phyloP scores from a whole-genome alignment of 768 basidiomycete species.

The Aureoboletus auriporus region DNA sequence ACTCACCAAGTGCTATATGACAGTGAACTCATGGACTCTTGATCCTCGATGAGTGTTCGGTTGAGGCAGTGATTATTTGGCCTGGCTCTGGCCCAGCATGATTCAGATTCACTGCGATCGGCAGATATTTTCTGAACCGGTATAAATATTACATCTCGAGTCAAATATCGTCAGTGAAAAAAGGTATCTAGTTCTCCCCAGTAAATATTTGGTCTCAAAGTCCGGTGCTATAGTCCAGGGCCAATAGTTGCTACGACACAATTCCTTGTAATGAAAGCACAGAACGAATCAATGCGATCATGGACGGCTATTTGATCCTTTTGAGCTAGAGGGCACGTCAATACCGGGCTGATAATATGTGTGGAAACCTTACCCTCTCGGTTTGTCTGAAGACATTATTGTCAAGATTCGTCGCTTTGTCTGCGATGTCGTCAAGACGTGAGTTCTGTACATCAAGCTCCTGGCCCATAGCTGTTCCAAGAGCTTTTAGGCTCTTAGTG shows the following conservation, averaged over 20 bases:
- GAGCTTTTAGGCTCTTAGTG: slow-evolving; percentile 71
- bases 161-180: no score
- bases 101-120: no score
- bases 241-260: not conserved
- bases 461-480: slow-evolving; percentile 79
- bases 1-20: no score
- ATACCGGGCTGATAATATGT: slow-evolving; percentile 16
- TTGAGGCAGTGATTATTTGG: no score
- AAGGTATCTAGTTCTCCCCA: no score
- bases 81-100: no score
- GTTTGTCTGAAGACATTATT: slow-evolving; percentile 77
- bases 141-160: no score
- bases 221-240: not conserved
- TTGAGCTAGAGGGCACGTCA: slow-evolving; percentile 44
- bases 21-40: no score
- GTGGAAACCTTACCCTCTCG: slow-evolving; percentile 54
- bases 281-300: not conserved
- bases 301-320: slow-evolving; percentile 45
- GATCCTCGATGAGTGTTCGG: no score
- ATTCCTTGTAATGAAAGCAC: not conserved
- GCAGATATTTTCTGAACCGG: no score
- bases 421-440: slow-evolving; percentile 70
- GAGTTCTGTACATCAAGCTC: slow-evolving; percentile 87
- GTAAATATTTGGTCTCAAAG: no score
- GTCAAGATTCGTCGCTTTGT: slow-evolving; percentile 76